phyloP scores from a whole-genome alignment of 164 flowering plant species.

The Vitis labrusca region DNA sequence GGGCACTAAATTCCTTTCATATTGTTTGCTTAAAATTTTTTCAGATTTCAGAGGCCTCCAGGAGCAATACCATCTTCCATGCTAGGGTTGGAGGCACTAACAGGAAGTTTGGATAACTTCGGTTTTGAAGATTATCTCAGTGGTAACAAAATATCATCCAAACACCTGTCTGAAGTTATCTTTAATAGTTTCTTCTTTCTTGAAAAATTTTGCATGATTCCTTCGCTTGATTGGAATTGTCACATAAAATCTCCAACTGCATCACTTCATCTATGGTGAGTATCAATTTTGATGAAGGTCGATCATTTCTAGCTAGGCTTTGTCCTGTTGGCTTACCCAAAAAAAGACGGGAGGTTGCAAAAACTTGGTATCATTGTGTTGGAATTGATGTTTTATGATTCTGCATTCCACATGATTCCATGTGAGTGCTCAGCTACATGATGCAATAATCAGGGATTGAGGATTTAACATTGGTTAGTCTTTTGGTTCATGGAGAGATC shows the following conservation, averaged over 20 bases:
- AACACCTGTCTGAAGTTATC: neutral
- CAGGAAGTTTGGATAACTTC: slow-evolving; percentile 79
- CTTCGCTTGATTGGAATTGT: too few relatives aligned
- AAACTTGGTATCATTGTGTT: too few relatives aligned
- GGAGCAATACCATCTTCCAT: slow-evolving; percentile 87
- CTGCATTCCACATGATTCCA: too few relatives aligned
- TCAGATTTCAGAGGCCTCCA: slow-evolving; percentile 89
- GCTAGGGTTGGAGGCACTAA: slow-evolving; percentile 82
- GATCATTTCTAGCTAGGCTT: neutral
- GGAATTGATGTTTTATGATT: too few relatives aligned
- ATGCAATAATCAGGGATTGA: too few relatives aligned
- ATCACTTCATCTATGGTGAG: too few relatives aligned
- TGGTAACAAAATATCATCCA: slow-evolving; percentile 41
- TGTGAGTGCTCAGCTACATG: too few relatives aligned
- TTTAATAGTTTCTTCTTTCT: neutral
- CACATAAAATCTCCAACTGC: too few relatives aligned
- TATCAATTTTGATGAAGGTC: neutral
- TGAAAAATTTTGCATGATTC: too few relatives aligned
- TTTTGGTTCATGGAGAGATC: too few relatives aligned
- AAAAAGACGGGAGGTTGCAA: too few relatives aligned
- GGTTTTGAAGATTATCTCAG: slow-evolving; percentile 82
- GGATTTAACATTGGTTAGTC: too few relatives aligned
- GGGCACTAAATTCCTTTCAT: neutral
- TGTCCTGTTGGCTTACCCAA: neutral
- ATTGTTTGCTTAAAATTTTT: neutral